Conservation (phyloP, 2,329 filamentous ascomycete genomes). For the Fusarium mundagurra region DNA sequence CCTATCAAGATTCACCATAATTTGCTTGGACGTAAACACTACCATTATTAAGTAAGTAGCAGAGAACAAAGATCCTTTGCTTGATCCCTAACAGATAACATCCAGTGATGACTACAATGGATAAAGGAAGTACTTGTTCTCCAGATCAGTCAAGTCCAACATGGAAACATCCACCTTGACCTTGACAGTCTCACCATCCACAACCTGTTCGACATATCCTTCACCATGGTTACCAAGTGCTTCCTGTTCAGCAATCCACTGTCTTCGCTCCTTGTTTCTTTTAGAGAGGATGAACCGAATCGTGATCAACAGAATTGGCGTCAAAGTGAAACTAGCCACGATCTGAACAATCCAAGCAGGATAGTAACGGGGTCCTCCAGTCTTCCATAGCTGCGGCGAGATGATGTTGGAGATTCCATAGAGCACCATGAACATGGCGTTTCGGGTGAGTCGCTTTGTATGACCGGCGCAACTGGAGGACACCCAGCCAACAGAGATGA, state of each 20-base stretch:
- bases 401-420: neutral
- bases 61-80: too few relatives aligned
- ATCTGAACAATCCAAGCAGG: constrained; percentile 35
- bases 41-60: too few relatives aligned
- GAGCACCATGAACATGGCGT: neutral
- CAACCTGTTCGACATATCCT: constrained; percentile 1
- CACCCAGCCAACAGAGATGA: neutral
- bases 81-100: fast-evolving
- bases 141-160: constrained; percentile 34
- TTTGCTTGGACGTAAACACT: fast-evolving
- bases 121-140: constrained; percentile 26
- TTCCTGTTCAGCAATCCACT: neutral
- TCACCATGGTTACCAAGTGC: neutral
- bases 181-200: constrained; percentile 20
- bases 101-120: neutral
- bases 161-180: constrained; percentile 35
- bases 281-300: neutral
- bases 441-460: neutral
- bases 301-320: neutral
- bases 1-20: neutral
- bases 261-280: neutral
- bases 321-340: constrained; percentile 31
- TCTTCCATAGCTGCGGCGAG: constrained; percentile 41
- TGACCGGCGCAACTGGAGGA: neutral
- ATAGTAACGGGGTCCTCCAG: constrained; percentile 29